These are phyloP conservation scores for Rhodosporidiobolus sp. DNA, from an alignment of 768 basidiomycete genomes.

Conservation along the genomic window DNA sequence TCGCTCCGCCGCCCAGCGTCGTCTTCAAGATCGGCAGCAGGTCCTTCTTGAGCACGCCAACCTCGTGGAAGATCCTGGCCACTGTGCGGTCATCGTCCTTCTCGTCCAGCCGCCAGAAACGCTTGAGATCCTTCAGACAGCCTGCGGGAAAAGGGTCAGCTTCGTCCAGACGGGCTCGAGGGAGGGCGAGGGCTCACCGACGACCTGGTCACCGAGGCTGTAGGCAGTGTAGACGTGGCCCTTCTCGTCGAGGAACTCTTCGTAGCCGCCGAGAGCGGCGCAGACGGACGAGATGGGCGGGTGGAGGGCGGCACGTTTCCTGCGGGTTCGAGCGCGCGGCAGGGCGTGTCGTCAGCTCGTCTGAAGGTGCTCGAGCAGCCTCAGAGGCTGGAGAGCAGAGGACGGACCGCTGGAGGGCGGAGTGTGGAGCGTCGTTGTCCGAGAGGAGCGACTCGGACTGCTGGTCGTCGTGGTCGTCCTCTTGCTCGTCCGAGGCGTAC, in stretches of 20 bases:
- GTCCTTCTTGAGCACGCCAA: slow-evolving; percentile 81
- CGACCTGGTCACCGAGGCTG: slow-evolving; percentile 40
- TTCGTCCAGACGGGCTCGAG: fast-evolving
- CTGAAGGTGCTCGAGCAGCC: not conserved
- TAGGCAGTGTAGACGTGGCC: slow-evolving; percentile 36
- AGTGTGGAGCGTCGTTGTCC: not conserved
- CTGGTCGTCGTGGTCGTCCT: not conserved
- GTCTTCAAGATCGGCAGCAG: slow-evolving; percentile 77
- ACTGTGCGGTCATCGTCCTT: slow-evolving; percentile 94
- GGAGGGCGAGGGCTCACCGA: slow-evolving; percentile 21
- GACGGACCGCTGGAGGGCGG: slow-evolving; percentile 23
- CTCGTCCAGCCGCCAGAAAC: slow-evolving; percentile 93
- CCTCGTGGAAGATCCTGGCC: slow-evolving; percentile 84
- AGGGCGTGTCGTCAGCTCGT: not conserved
- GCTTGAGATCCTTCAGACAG: slow-evolving; percentile 90
- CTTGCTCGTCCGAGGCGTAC: slow-evolving; percentile 29
- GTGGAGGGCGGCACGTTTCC: slow-evolving; percentile 36
- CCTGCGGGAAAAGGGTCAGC: slow-evolving; percentile 49
- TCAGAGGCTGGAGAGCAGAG: too few species aligned
- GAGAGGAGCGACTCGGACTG: not conserved
- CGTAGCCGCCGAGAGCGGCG: slow-evolving; percentile 38
- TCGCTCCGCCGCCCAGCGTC: slow-evolving; percentile 71
- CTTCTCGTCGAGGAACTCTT: slow-evolving; percentile 37
- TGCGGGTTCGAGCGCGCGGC: not conserved
- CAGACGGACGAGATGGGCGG: slow-evolving; percentile 39